Evolutionary conservation across 768 basidiomycete genomes (phyloP).

Genomic region (Lentinula edodes): DNA sequence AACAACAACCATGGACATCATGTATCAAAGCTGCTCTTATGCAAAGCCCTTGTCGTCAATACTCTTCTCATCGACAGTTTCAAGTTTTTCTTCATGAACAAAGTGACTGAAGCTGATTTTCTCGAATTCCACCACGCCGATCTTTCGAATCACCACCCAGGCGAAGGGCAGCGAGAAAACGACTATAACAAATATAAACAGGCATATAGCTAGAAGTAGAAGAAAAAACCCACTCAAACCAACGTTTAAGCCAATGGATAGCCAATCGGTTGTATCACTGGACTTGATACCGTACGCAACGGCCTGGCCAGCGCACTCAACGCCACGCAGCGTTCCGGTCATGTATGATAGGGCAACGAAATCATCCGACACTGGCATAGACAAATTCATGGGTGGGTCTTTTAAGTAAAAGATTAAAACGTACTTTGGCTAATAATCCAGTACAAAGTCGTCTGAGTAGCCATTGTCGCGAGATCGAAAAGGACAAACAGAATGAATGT

Average conservation of each 20-base stretch:
- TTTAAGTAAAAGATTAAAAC: neutral
- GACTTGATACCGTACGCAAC: constrained; percentile 29
- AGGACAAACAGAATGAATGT: constrained; percentile 25
- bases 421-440: constrained; percentile 27
- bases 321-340: constrained; percentile 26
- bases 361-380: constrained; percentile 23
- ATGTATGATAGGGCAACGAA: constrained; percentile 27
- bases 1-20: too few relatives aligned
- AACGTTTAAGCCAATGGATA: constrained; percentile 26
- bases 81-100: neutral
- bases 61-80: constrained; percentile 5
- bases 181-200: constrained; percentile 11
- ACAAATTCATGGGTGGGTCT: neutral
- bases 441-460: constrained; percentile 25
- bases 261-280: constrained; percentile 25
- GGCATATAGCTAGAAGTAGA: neutral
- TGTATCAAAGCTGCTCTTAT: neutral
- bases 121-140: constrained; percentile 22
- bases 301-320: constrained; percentile 27
- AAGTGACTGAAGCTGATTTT: constrained; percentile 17
- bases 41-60: constrained; percentile 1
- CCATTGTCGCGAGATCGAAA: constrained; percentile 28
- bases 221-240: constrained; percentile 21
- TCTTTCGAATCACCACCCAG: constrained; percentile 24
- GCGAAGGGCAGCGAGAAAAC: constrained; percentile 25